Percentiles rank a stretch among this genome's conserved stretches.
Evolutionary conservation across 495 filamentous ascomycete species (phyloP).

Genomic region (Aspergillus sparsus): DNA sequence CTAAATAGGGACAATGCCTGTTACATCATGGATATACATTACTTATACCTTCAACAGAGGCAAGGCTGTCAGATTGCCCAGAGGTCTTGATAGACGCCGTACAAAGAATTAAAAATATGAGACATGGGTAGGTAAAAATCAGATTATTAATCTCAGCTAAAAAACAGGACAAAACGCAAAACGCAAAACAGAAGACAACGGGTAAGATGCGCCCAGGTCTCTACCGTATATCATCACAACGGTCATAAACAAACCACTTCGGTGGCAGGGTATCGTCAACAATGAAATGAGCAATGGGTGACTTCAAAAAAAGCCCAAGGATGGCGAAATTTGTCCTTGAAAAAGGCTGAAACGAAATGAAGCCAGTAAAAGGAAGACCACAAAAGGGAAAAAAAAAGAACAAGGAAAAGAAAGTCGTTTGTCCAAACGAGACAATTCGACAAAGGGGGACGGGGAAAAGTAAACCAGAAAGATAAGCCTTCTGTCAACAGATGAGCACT

Average conservation of each 20-base stretch:
- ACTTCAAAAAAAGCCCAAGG: conserved; percentile 1
- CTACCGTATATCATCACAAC: conserved; percentile 24
- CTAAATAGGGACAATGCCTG: too few species aligned
- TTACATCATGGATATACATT: too few species aligned
- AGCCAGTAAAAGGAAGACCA: neutral
- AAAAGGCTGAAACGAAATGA: neutral
- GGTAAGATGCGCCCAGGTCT: conserved; percentile 10
- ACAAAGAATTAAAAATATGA: neutral
- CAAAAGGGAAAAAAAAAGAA: neutral
- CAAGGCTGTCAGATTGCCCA: too few species aligned
- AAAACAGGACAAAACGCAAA: neutral
- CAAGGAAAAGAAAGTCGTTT: conserved; percentile 1
- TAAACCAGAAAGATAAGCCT: neutral
- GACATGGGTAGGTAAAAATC: neutral
- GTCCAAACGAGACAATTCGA: conserved; percentile 5
- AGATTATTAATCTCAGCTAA: neutral
- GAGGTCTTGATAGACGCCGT: too few species aligned
- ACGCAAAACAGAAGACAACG: conserved; percentile 10
- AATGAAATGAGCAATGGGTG: conserved; percentile 22
- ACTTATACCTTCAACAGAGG: too few species aligned
- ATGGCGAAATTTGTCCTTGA: neutral
- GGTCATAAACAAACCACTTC: conserved; percentile 28
- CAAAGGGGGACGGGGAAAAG: conserved; percentile 2
- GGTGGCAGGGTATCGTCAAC: conserved; percentile 32
- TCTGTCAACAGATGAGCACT: conserved; percentile 4